A percentile compares a stretch with the other conserved stretches of the same genome.
These are phyloP conservation scores for Stropharia rugosoannulata DNA, from an alignment of 768 basidiomycete species.

Conservation along the genomic window DNA sequence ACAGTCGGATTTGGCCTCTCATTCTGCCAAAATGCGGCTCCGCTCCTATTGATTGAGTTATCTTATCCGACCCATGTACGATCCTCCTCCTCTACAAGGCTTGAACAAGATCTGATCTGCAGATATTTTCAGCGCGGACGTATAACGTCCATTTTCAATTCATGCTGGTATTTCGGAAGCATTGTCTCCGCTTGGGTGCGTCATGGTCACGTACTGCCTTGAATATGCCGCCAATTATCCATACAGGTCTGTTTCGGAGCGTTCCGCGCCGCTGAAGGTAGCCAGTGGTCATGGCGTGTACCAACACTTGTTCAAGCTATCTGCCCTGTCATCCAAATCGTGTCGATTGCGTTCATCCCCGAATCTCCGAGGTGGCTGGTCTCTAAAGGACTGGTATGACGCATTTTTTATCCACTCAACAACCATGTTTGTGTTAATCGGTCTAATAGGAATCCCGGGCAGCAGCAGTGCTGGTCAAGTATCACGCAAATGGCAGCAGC, in stretches of 20 bases:
- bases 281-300: constrained; percentile 62
- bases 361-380: constrained; percentile 70
- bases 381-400: constrained; percentile 53
- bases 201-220: neutral
- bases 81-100: neutral
- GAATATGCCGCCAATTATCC: neutral
- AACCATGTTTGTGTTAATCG: neutral
- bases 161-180: constrained; percentile 74
- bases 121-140: constrained; percentile 41
- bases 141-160: constrained; percentile 66
- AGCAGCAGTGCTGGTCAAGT: constrained; percentile 59
- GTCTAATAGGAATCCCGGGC: constrained; percentile 53
- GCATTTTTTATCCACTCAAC: neutral
- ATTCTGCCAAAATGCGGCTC: constrained; percentile 62
- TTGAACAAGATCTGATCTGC: constrained; percentile 1
- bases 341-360: constrained; percentile 56
- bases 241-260: constrained; percentile 42
- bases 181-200: constrained; percentile 53
- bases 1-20: constrained; percentile 64
- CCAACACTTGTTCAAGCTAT: constrained; percentile 64
- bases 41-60: constrained; percentile 62
- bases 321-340: constrained; percentile 55
- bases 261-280: constrained; percentile 33
- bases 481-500: constrained; percentile 64
- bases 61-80: constrained; percentile 70